These are phyloP conservation scores for Russula sp. DNA, from an alignment of 768 basidiomycete species.

Conservation along the genomic window DNA sequence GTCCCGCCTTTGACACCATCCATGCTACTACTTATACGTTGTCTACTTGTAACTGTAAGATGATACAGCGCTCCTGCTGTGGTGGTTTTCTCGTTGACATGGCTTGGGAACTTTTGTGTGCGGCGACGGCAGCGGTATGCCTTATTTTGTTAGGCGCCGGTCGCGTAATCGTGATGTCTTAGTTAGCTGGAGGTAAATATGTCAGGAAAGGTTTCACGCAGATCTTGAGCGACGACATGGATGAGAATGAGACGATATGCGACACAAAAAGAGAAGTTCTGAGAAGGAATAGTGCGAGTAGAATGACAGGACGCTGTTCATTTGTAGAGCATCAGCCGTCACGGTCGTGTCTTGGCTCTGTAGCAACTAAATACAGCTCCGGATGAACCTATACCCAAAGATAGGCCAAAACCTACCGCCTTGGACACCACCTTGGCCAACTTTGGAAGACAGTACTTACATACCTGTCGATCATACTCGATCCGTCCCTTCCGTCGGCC, in stretches of 20 bases:
- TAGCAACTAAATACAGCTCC: neutral
- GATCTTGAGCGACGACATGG: slow-evolving; percentile 14
- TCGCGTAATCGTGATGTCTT: neutral
- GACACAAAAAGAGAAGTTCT: slow-evolving; percentile 8
- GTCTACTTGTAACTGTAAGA: slow-evolving; percentile 25
- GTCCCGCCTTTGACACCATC: neutral
- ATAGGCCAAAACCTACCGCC: neutral
- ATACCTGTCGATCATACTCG: slow-evolving; percentile 22
- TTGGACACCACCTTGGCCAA: neutral
- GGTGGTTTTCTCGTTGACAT: slow-evolving; percentile 2
- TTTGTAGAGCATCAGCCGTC: neutral
- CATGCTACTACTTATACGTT: slow-evolving; percentile 12
- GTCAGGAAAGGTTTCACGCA: slow-evolving; percentile 2
- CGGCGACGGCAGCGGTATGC: neutral
- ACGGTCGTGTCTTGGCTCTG: neutral
- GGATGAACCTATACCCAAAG: neutral
- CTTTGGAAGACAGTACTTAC: neutral
- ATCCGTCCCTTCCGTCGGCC: slow-evolving; percentile 14
- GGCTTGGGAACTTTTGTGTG: neutral
- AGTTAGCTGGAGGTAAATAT: neutral
- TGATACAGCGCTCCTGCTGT: slow-evolving; percentile 6
- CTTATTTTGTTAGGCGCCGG: neutral
- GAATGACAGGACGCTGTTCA: neutral
- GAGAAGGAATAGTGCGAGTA: slow-evolving; percentile 8
- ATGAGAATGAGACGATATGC: neutral